Percentiles rank a stretch among this genome's conserved stretches.
Evolutionary conservation across 2,329 filamentous ascomycete species (phyloP).

Genomic region (Arthrobotrys sinensis): DNA sequence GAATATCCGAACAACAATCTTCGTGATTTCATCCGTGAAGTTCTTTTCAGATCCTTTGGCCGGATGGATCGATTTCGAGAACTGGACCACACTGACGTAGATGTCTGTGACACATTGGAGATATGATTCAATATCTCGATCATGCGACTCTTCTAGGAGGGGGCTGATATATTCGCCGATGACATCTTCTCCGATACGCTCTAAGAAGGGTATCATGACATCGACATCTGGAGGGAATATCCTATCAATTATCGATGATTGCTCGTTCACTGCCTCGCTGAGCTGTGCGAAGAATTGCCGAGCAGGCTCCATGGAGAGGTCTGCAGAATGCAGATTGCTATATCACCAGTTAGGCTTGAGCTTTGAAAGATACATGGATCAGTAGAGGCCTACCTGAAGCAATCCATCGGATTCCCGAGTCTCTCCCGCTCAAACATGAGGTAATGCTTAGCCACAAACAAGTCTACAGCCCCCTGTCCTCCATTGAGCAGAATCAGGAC

Average conservation of each 20-base stretch:
- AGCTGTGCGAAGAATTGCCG: slow-evolving; percentile 84
- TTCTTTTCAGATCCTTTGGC: slow-evolving; percentile 73
- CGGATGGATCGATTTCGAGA: slow-evolving; percentile 79
- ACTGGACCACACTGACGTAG: slow-evolving; percentile 86
- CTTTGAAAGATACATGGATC: not conserved
- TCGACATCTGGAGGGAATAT: slow-evolving; percentile 82
- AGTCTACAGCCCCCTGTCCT: slow-evolving; percentile 81
- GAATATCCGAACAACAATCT: slow-evolving; percentile 81
- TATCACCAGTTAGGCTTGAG: not conserved
- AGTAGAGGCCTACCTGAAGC: slow-evolving; percentile 74
- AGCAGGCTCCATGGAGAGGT: slow-evolving; percentile 77
- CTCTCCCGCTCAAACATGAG: slow-evolving; percentile 82
- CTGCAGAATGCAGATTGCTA: slow-evolving; percentile 60
- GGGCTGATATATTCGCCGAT: slow-evolving; percentile 88
- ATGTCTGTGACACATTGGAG: slow-evolving; percentile 88
- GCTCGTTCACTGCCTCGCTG: slow-evolving; percentile 83
- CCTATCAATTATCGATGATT: slow-evolving; percentile 82
- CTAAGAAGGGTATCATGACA: slow-evolving; percentile 83
- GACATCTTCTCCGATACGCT: slow-evolving; percentile 85
- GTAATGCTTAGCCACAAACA: slow-evolving; percentile 90
- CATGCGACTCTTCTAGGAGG: slow-evolving; percentile 88
- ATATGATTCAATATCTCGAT: slow-evolving; percentile 81
- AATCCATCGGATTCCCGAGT: slow-evolving; percentile 83
- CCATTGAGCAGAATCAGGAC: slow-evolving; percentile 87
- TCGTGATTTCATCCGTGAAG: slow-evolving; percentile 77